phyloP scores from a whole-genome alignment of 352 stramenopile species.

The Phytopythium helicoides region DNA sequence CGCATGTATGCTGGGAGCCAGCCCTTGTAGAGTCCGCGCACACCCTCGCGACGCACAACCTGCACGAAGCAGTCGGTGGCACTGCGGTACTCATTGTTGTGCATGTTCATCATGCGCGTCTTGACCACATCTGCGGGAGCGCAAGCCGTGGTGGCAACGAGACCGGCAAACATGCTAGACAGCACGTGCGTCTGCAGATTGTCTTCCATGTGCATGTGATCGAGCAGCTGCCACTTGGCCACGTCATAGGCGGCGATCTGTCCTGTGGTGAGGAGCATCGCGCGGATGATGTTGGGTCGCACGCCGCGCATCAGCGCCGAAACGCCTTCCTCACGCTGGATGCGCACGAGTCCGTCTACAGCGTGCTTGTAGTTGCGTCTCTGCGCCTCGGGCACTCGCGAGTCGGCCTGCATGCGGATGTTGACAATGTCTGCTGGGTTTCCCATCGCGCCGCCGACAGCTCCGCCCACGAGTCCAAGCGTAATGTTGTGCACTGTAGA shows the following conservation, averaged over 20 bases:
- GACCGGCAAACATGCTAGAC: slow-evolving; percentile 71
- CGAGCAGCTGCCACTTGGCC: slow-evolving; percentile 56
- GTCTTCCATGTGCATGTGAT: slow-evolving; percentile 48
- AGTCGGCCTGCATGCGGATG: slow-evolving; percentile 84
- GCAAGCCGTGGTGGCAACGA: slow-evolving; percentile 78
- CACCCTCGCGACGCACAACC: slow-evolving; percentile 69
- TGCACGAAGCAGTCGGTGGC: slow-evolving; percentile 82
- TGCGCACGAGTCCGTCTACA: slow-evolving; percentile 62
- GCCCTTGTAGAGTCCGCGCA: slow-evolving; percentile 80
- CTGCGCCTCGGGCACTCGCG: slow-evolving; percentile 50
- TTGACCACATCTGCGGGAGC: slow-evolving; percentile 81
- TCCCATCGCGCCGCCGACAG: slow-evolving; percentile 60
- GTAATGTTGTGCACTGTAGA: slow-evolving; percentile 67
- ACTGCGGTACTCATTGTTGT: slow-evolving; percentile 73
- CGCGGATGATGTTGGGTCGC: slow-evolving; percentile 81
- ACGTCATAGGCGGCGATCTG: slow-evolving; percentile 85
- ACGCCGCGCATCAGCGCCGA: slow-evolving; percentile 64
- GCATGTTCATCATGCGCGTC: slow-evolving; percentile 85
- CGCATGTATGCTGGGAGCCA: slow-evolving; percentile 85
- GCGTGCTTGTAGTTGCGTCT: slow-evolving; percentile 83
- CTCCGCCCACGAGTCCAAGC: slow-evolving; percentile 66
- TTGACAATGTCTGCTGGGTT: slow-evolving; percentile 85
- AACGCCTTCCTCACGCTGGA: slow-evolving; percentile 66
- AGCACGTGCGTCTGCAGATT: slow-evolving; percentile 73
- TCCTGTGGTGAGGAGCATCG: slow-evolving; percentile 78